A percentile compares a stretch with the other conserved stretches of the same genome.
Evolutionary conservation across 495 filamentous ascomycete genomes (phyloP).

Genomic region (Podospora didyma): DNA sequence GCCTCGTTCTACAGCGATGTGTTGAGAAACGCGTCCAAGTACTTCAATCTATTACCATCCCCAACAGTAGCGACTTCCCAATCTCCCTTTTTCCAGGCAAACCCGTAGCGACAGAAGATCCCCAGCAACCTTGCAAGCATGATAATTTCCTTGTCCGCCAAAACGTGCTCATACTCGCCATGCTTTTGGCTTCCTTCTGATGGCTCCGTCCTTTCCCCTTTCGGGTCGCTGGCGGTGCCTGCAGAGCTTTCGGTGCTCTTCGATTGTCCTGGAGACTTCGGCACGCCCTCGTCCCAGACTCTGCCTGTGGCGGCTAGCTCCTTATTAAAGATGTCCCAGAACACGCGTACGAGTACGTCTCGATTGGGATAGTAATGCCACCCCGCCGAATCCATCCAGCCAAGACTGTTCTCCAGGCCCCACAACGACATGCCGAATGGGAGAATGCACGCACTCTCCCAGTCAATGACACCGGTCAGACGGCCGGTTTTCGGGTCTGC

Average conservation of each 20-base stretch:
- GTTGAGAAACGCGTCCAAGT: background rate
- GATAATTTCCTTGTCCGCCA: background rate
- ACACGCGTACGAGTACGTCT: background rate
- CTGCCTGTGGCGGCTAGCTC: background rate
- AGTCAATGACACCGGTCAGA: slow-evolving; percentile 46
- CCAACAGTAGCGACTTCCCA: background rate
- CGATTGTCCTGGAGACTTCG: background rate
- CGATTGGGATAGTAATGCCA: slow-evolving; percentile 10
- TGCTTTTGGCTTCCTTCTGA: background rate
- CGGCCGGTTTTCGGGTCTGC: slow-evolving; percentile 33
- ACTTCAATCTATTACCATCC: background rate
- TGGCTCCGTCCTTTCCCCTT: background rate
- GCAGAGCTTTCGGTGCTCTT: background rate
- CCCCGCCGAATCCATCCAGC: slow-evolving; percentile 12
- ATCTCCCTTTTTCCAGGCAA: background rate
- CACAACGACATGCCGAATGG: slow-evolving; percentile 45
- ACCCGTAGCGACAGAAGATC: background rate
- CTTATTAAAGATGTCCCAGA: slow-evolving; percentile 6
- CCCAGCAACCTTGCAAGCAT: background rate
- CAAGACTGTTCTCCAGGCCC: slow-evolving; percentile 38
- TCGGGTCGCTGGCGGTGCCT: background rate
- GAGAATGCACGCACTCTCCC: slow-evolving; percentile 39
- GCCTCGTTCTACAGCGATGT: background rate
- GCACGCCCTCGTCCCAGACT: background rate
- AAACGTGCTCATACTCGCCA: background rate